Conservation (phyloP, 2,329 filamentous ascomycete species). For the Xylariaceae sp. region DNA sequence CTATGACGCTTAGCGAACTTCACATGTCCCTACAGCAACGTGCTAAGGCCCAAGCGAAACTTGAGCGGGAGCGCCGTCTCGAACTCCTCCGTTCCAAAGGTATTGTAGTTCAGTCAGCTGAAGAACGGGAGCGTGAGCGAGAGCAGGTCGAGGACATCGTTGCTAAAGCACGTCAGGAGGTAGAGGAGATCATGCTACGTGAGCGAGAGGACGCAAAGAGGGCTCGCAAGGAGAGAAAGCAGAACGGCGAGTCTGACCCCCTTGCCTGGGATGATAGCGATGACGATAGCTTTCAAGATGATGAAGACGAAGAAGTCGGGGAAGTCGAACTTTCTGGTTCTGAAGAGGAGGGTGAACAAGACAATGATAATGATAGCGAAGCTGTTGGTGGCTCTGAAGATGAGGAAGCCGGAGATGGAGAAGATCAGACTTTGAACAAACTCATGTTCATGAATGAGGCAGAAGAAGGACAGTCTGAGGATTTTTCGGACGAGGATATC, state of each 20-base stretch:
- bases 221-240: constrained; percentile 54
- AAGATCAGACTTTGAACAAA: constrained; percentile 21
- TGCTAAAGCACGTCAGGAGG: constrained; percentile 82
- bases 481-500: constrained; percentile 48
- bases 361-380: constrained; percentile 47
- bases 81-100: constrained; percentile 80
- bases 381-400: constrained; percentile 37
- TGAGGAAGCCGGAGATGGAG: constrained; percentile 20
- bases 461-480: constrained; percentile 49
- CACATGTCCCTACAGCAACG: constrained; percentile 71
- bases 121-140: constrained; percentile 84
- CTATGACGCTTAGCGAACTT: constrained; percentile 74
- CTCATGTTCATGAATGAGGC: constrained; percentile 47
- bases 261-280: constrained; percentile 64
- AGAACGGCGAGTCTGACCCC: constrained; percentile 55
- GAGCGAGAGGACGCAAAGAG: constrained; percentile 79
- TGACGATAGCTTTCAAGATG: constrained; percentile 46
- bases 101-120: constrained; percentile 79
- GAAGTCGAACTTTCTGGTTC: constrained; percentile 46
- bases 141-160: constrained; percentile 88
- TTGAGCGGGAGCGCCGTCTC: constrained; percentile 78
- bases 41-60: constrained; percentile 79
- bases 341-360: constrained; percentile 49
- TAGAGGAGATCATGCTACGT: constrained; percentile 75
- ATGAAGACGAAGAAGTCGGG: constrained; percentile 53